Base-by-base conservation (phyloP, 371 early-diverging fungal genomes). In the Vairimorpha apis region DNA sequence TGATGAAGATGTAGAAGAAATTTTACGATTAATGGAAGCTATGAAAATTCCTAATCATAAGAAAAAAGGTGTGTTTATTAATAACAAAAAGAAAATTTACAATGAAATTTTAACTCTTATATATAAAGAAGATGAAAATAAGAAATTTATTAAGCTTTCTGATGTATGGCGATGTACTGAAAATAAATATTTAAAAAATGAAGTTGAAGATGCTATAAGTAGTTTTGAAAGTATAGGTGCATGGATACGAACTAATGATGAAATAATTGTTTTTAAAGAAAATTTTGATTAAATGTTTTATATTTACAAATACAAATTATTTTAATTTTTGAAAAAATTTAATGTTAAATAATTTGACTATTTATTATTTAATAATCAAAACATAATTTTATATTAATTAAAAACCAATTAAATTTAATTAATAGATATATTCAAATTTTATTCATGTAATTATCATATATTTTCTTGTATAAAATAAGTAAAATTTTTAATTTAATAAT, bases 1-100 rank as follows among this genome's bases (percentile, higher is more conserved):
- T 21, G 84, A 87, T 27, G 85, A 75, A 14, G 95, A 97, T 85
- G 92, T 95, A 21, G 90, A 92, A 67, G 96, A 97, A 81, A 94
- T 94, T 0, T 79, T 93, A 72, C 86, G 94, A 21, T 81, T 97
- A 68, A 87, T 95, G 76, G 91, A 93, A 21, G 62, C 71, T 13
- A 79, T 89, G 89, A 32, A 88, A 88, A 70, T 91, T 90, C 75
- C 77, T 83, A 35, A 83, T 84, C 21, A 68, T 84, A 66, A 70
- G 49, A 70, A 72, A 77, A 64, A 70, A 74, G 47, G n/a, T n/a
- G 44, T 27, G n/a, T 41, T 25, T 38, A 27, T 66, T 0, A 18
- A 32, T 2, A 21, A 23, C 12, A 75, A 69, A 58, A 21, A 70
- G 13, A 62, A 38, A 14, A 76, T 83, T 21, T 83, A 83, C 47